Evolutionary conservation across 2,329 filamentous ascomycete species (phyloP), one percentile per base, ranked within the genome.

Genomic region (Ploettnerulaceae sp.): DNA sequence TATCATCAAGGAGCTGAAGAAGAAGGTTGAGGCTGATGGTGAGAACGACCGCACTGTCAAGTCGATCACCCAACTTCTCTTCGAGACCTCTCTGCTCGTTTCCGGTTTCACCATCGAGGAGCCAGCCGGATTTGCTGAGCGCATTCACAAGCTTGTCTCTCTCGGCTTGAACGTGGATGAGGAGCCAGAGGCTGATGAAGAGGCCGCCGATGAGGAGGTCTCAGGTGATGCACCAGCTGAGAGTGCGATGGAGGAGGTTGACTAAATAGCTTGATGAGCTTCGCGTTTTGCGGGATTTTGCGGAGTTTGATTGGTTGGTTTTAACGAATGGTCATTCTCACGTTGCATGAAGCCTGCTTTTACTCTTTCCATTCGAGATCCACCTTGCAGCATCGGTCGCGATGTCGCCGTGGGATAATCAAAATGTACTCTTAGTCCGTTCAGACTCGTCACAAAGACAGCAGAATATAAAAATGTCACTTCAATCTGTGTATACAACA

Each of bases 41-140:
- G 91, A 96, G 86, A 91, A 90, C 70, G 93, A 97, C 80, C 89
- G 90, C 71, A 96, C 90, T 50, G 93, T 98, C 78, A 97, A 97
- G 82, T 95, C 89, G 54, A 97, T 98, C 67, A 94, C 93, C 61
- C 90, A 95, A 75, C 86, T 98, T 47, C 85, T 98, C 62, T 98
- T 93, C 74, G 93, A 98, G 84, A 98, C 93, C 60, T 97, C 93
- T 32, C 86, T 98, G 52, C 82, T 98, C 51, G 93, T 97, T 66
- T 97, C 93, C 62, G 93, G 93, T 65, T 98, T 98, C 86, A 97
- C 93, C 70, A 97, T 98, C 63, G 93, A 98, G 53, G 93, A 98
- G 81, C 93, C 93, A 57, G 89, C 93, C 62, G 86, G 88, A 72
- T 98, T 97, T 70, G 89, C 93, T 58, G 90, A 96, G 81, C 91